Base-by-base conservation (phyloP, 208 protist genomes). In the Trypanosoma mega region DNA sequence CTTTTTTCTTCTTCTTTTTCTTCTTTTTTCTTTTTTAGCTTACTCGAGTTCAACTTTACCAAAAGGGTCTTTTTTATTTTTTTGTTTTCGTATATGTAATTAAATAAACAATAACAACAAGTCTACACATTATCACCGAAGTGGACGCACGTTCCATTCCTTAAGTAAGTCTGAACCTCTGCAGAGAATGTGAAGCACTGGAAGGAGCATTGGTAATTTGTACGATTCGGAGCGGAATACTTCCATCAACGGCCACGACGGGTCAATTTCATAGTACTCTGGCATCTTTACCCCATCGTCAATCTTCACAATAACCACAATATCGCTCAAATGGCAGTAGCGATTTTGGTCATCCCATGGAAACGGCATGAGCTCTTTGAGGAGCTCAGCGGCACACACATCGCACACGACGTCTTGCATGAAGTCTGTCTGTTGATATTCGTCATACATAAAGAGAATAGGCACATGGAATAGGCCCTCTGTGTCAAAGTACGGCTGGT, bases 401-500 rank as follows among this genome's bases (percentile, higher is more conserved):
- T 96, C 89, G 47, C 83, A 92, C 16, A 73, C 54, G 12, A 97
- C 93, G 52, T 96, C 89, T 43, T 95, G 79, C 71, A 97, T 86
- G 52, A 96, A 96, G 68, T 98, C 95, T 2, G 85, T 92, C 63
- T 96, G 88, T 46, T 81, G 68, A 68, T 93, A 93, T 69, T 97
- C 91, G 56, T 96, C 90, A 72, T 98, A 98, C 65, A 98, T 80
- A 61, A 97, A 96, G 12, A 98, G 78, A n/a, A 97, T 73, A 18
- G 92, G 90, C 16, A 96, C 94, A 55, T 94, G 90, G 45, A 94
- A 69, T 33, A 86, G 56, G 18, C 65, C 68, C 31, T 85, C 78
- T 14, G 60, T 71, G 58, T 93, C 89, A 46, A 96, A 86, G 77
- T 89, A 93, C 14, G 86, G 78, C 52, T 80, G 23, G 1, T 79